phyloP scores from a whole-genome alignment of 768 basidiomycete genomes.

The Sistotremastrum suecicum region DNA sequence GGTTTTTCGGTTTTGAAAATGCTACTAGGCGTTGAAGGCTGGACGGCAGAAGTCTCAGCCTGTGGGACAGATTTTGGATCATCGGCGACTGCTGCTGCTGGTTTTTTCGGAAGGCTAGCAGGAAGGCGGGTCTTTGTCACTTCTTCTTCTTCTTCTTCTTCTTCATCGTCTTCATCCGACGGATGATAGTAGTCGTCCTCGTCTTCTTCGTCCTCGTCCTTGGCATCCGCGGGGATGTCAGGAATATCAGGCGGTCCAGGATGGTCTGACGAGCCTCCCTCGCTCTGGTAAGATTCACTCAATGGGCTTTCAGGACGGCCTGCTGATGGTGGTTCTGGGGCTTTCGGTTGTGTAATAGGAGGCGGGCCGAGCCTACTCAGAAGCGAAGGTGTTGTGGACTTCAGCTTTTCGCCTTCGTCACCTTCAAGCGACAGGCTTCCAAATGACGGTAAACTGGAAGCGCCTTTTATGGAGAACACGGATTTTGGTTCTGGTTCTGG shows the following conservation, averaged over 20 bases:
- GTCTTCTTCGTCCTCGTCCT: conserved; percentile 5
- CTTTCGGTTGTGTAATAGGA: too few relatives aligned
- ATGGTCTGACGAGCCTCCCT: neutral
- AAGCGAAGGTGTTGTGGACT: too few relatives aligned
- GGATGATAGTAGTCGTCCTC: conserved; percentile 9
- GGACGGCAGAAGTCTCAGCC: conserved; percentile 16
- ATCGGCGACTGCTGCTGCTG: conserved; percentile 10
- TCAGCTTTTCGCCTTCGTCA: too few relatives aligned
- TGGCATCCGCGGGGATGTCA: conserved; percentile 11
- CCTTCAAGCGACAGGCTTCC: too few relatives aligned
- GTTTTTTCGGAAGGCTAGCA: conserved; percentile 15
- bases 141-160: conserved; percentile 20
- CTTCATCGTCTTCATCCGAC: conserved; percentile 7
- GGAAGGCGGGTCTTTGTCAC: conserved; percentile 17
- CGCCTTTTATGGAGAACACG: too few relatives aligned
- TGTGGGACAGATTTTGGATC: conserved; percentile 43
- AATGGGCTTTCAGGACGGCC: too few relatives aligned
- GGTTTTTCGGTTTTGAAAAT: neutral
- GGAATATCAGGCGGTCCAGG: conserved; percentile 10
- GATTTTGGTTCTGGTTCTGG: too few relatives aligned
- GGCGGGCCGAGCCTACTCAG: too few relatives aligned
- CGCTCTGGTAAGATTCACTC: too few relatives aligned
- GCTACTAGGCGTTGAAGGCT: conserved; percentile 15
- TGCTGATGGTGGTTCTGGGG: too few relatives aligned
- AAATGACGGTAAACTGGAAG: too few relatives aligned